Percentiles rank a stretch among this genome's conserved stretches.
Evolutionary conservation across 2,329 filamentous ascomycete species (phyloP).

Genomic region (Cercospora sp.): DNA sequence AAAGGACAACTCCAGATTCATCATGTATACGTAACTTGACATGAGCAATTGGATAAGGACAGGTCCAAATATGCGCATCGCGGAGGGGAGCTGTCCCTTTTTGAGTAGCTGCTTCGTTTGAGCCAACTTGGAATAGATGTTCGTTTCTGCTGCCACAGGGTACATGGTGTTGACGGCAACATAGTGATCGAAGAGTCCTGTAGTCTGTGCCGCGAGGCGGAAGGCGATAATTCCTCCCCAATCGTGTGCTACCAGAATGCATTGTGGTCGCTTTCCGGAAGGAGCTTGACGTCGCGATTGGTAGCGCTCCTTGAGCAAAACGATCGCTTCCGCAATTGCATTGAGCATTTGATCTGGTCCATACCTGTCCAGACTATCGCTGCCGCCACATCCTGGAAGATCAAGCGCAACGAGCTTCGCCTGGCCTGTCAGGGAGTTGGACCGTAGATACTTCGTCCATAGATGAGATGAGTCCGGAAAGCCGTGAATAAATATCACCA

Average conservation of each 20-base stretch:
- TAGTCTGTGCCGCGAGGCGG: constrained; percentile 60
- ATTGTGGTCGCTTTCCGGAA: constrained; percentile 27
- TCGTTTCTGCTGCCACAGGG: constrained; percentile 21
- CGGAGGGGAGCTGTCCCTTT: constrained; percentile 13
- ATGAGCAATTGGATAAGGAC: constrained; percentile 51
- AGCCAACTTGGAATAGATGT: constrained; percentile 15
- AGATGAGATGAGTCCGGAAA: constrained; percentile 61
- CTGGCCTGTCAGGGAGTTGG: constrained; percentile 39
- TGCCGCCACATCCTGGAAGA: constrained; percentile 61
- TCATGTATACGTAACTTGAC: constrained; percentile 50
- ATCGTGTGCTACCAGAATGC: constrained; percentile 50
- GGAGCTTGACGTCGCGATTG: constrained; percentile 14
- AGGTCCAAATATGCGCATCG: constrained; percentile 30
- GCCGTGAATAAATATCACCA: constrained; percentile 37
- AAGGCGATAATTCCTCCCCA: constrained; percentile 54
- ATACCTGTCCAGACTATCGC: constrained; percentile 54
- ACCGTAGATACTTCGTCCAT: constrained; percentile 54
- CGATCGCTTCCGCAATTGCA: constrained; percentile 55
- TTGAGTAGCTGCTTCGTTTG: constrained; percentile 15
- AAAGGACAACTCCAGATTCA: constrained; percentile 25
- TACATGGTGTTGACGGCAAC: constrained; percentile 56
- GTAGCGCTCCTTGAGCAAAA: constrained; percentile 53
- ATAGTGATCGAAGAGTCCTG: constrained; percentile 57
- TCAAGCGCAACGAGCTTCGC: constrained; percentile 57
- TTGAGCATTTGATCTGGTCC: constrained; percentile 55